phyloP scores from a whole-genome alignment of 345 rosid genomes.

The Clausena lansium region DNA sequence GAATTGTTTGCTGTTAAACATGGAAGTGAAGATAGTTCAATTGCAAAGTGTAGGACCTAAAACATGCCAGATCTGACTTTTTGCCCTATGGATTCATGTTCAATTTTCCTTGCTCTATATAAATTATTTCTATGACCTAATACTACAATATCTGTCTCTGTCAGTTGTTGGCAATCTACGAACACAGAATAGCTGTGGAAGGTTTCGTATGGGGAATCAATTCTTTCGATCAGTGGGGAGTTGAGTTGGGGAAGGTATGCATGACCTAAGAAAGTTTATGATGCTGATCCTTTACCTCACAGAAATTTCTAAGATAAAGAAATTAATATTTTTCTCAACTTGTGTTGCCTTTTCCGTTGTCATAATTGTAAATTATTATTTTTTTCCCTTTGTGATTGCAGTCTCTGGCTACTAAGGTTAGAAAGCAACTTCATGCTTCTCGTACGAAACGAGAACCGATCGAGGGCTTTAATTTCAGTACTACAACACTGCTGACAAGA shows the following conservation, averaged over 20 bases:
- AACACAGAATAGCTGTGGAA: slow-evolving; percentile 94
- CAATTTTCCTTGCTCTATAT: neutral
- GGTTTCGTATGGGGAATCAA: slow-evolving; percentile 97
- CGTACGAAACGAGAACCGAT: slow-evolving; percentile 61
- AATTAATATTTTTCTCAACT: neutral
- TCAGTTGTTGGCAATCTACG: slow-evolving; percentile 88
- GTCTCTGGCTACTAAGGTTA: slow-evolving; percentile 87
- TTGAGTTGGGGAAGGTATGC: slow-evolving; percentile 90
- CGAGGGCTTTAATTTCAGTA: slow-evolving; percentile 89
- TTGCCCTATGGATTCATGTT: neutral
- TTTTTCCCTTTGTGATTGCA: slow-evolving; percentile 18
- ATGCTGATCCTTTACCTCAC: neutral
- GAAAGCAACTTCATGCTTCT: slow-evolving; percentile 81
- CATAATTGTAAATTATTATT: neutral
- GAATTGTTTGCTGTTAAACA: neutral
- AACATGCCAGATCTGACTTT: neutral
- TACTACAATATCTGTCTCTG: slow-evolving; percentile 6
- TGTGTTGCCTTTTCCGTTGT: neutral
- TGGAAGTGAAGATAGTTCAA: neutral
- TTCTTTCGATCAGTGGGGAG: slow-evolving; percentile 99
- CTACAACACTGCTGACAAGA: slow-evolving; percentile 61
- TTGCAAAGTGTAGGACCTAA: neutral
- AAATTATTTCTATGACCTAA: slow-evolving; percentile 1
- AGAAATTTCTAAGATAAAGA: neutral
- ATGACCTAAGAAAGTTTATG: neutral